Base-by-base conservation (phyloP, 257 asterid species). In the Eucommia ulmoides region DNA sequence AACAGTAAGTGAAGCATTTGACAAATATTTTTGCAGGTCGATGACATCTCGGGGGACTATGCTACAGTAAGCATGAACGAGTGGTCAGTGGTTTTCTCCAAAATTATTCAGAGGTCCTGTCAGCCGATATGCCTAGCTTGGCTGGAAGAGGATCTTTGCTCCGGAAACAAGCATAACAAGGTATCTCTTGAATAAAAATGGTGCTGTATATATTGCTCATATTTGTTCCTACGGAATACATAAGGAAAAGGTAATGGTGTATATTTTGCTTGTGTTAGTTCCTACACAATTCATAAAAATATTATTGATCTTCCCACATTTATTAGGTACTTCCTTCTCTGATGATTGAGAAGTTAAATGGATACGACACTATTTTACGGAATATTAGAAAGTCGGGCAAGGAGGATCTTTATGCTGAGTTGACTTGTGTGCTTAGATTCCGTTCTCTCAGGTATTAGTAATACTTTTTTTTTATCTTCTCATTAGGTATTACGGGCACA, bases 371-470 rank as follows among this genome's bases (percentile, higher is more conserved):
- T 61, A 60, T 80, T 54, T 54, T 85, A 53, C 77, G 74, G 52
- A 71, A 57, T 63, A 82, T 85, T 51, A 82, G 74, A 76, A 85
- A 82, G 73, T 78, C 83, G n/a, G 96, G 96, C 72, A 89, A 83
- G 87, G 84, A 83, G 52, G 72, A 63, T 62, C 73, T 87, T 41
- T 87, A 76, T 61, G 80, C 83, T 18, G 94, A 86, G 66, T 74
- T 89, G 75, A 75, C 77, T 44, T 66, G 74, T 57, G 76, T 81
- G 67, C 93, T 85, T 68, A 74, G 59, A 65, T 85, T 69, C 67
- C 88, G 94, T 67, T 69, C 71, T 61, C 58, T 76, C 60, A 81
- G 98, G 98, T 89, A 80, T n/a, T n/a, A n/a, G n/a, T n/a, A n/a
- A n/a, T n/a, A n/a, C n/a, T n/a, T n/a, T n/a, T n/a, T n/a, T n/a